These are phyloP conservation scores for Leonotis leonurus DNA, from an alignment of 257 asterid genomes.

Conservation along the genomic window DNA sequence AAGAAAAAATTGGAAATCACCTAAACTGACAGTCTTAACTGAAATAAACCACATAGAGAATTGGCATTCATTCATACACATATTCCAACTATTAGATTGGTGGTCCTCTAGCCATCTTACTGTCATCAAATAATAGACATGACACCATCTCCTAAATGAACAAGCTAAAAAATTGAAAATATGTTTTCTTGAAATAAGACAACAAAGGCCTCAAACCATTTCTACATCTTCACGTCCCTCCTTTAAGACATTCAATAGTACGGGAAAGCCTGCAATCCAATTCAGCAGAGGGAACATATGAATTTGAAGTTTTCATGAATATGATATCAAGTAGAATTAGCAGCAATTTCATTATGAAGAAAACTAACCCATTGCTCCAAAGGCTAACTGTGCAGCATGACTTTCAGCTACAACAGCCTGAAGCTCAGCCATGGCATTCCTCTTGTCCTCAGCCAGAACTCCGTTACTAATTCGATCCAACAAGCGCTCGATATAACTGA, in stretches of 20 bases:
- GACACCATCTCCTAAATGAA: constrained; percentile 3
- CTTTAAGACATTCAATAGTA: constrained; percentile 66
- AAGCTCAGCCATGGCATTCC: constrained; percentile 83
- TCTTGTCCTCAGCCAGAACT: constrained; percentile 79
- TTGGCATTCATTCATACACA: not conserved
- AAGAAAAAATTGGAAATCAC: not conserved
- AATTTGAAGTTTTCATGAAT: constrained; percentile 10
- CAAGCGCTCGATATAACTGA: constrained; percentile 87
- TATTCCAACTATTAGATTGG: constrained; percentile 1
- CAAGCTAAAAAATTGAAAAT: not conserved
- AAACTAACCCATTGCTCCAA: constrained; percentile 93
- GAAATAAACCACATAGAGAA: not conserved
- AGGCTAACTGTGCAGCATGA: constrained; percentile 77
- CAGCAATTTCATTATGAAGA: constrained; percentile 8
- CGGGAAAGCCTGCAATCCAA: constrained; percentile 74
- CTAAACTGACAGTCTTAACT: not conserved
- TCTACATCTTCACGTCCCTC: constrained; percentile 96
- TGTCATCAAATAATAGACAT: not conserved
- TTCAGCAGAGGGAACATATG: constrained; percentile 8
- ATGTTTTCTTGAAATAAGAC: not conserved
- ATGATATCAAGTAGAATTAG: constrained; percentile 8
- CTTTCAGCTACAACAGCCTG: constrained; percentile 86
- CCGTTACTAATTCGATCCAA: constrained; percentile 95
- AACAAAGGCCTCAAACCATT: constrained; percentile 53
- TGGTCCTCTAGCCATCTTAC: not conserved